phyloP scores from a whole-genome alignment of 2,329 filamentous ascomycete species.

The Fusarium sp. region DNA sequence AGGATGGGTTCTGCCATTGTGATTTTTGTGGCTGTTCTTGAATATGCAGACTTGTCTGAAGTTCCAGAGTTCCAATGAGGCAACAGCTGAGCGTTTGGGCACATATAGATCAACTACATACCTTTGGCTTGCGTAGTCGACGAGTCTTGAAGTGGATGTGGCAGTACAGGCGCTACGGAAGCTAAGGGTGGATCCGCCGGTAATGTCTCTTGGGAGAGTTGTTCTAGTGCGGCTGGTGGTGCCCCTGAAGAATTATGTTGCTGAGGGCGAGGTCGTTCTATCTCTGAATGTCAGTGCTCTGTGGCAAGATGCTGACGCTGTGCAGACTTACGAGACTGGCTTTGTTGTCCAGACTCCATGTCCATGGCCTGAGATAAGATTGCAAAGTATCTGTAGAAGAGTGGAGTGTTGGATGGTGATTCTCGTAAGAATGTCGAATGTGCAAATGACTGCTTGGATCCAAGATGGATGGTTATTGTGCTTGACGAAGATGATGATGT shows the following conservation, averaged over 20 bases:
- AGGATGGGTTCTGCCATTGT: no score
- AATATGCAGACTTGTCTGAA: no score
- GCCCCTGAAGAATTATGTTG: not conserved
- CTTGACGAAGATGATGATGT: not conserved
- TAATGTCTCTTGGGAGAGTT: no score
- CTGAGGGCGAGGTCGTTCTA: not conserved
- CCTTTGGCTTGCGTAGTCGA: not conserved
- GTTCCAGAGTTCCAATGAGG: no score
- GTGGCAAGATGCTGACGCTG: not conserved
- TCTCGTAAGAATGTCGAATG: constrained; percentile 11
- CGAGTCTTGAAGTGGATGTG: not conserved
- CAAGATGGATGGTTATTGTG: constrained; percentile 10
- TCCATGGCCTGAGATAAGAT: not conserved
- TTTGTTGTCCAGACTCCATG: not conserved
- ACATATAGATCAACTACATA: constrained; percentile 8
- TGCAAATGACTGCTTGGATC: constrained; percentile 18
- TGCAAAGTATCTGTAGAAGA: not conserved
- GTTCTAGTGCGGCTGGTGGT: not conserved
- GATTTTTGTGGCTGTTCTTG: no score
- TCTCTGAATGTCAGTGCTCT: not conserved
- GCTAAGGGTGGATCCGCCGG: not conserved
- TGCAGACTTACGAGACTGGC: not conserved
- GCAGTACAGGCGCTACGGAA: not conserved
- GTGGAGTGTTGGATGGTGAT: constrained; percentile 1
- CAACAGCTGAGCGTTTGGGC: not conserved